phyloP scores from a whole-genome alignment of 768 basidiomycete species.

The Mycena metata region DNA sequence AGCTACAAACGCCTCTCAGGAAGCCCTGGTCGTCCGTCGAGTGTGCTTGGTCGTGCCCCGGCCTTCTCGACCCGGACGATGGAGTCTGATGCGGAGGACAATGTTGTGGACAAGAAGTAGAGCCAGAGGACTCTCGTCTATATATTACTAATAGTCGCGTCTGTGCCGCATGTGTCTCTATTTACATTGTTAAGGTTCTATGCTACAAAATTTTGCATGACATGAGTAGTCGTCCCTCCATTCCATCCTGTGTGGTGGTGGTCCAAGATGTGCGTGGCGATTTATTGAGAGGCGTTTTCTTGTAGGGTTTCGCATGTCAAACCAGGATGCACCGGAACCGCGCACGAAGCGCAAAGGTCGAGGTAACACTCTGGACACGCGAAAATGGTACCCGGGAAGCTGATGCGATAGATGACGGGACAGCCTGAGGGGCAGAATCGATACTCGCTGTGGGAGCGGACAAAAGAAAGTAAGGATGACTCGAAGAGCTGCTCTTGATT shows the following conservation, averaged over 20 bases:
- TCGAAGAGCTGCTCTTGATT: constrained; percentile 22
- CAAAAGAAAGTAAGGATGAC: constrained; percentile 13
- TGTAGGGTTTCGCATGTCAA: constrained; percentile 11
- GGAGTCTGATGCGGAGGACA: constrained; percentile 88
- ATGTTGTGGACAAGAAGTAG: constrained; percentile 62
- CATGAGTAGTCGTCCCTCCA: not conserved
- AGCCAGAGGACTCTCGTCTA: not conserved
- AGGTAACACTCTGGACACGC: constrained; percentile 27
- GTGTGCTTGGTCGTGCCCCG: constrained; percentile 63
- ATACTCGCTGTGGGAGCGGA: constrained; percentile 10
- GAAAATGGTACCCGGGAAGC: constrained; percentile 12
- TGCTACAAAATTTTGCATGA: not conserved
- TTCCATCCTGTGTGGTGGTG: not conserved
- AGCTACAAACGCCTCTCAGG: constrained; percentile 63
- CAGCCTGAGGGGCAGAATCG: constrained; percentile 35
- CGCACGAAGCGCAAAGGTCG: constrained; percentile 32
- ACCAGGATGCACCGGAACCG: constrained; percentile 19
- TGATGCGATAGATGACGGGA: constrained; percentile 23
- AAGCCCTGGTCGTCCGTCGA: constrained; percentile 61
- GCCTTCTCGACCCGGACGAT: constrained; percentile 80
- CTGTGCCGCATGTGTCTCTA: constrained; percentile 15
- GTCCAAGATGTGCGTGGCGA: too few species aligned
- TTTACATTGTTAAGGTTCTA: constrained; percentile 27
- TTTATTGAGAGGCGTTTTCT: too few species aligned
- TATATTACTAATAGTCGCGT: constrained; percentile 27